Conservation (phyloP, 345 rosid species). For the Mangifera indica region DNA sequence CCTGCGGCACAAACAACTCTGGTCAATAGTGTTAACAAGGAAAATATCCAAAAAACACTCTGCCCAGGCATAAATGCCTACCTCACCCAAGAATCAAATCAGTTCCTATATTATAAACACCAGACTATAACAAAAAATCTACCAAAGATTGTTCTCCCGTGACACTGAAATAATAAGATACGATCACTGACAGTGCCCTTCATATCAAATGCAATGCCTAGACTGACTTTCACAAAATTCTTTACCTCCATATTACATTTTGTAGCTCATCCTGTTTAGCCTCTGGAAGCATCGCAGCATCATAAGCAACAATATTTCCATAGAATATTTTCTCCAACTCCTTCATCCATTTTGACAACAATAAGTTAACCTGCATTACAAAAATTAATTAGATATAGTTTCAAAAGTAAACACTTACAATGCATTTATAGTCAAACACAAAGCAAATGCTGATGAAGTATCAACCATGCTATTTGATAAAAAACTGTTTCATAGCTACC, state of each 20-base stretch:
- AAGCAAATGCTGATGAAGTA: not conserved
- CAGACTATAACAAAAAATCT: not conserved
- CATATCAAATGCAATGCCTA: conserved; percentile 6
- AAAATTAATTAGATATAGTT: conserved; percentile 12
- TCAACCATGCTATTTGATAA: not conserved
- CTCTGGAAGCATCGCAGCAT: conserved; percentile 79
- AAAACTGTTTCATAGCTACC: not conserved
- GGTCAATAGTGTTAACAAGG: not conserved
- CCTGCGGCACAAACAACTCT: conserved; percentile 45
- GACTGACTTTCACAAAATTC: not conserved
- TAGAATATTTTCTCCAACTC: conserved; percentile 92
- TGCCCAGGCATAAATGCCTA: not conserved
- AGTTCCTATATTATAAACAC: not conserved
- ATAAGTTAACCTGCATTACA: conserved; percentile 73
- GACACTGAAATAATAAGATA: not conserved
- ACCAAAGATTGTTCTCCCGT: not conserved
- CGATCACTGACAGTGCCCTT: not conserved
- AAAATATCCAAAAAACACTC: not conserved
- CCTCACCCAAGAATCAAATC: not conserved
- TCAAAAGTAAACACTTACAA: not conserved
- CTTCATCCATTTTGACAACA: conserved; percentile 89
- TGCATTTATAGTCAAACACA: not conserved
- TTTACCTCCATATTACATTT: conserved; percentile 80
- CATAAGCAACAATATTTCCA: conserved; percentile 90
- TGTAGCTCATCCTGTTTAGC: conserved; percentile 69